These are phyloP conservation scores for Calonectria pseudoturangicola DNA, from an alignment of 2,329 filamentous ascomycete genomes.

Conservation along the genomic window DNA sequence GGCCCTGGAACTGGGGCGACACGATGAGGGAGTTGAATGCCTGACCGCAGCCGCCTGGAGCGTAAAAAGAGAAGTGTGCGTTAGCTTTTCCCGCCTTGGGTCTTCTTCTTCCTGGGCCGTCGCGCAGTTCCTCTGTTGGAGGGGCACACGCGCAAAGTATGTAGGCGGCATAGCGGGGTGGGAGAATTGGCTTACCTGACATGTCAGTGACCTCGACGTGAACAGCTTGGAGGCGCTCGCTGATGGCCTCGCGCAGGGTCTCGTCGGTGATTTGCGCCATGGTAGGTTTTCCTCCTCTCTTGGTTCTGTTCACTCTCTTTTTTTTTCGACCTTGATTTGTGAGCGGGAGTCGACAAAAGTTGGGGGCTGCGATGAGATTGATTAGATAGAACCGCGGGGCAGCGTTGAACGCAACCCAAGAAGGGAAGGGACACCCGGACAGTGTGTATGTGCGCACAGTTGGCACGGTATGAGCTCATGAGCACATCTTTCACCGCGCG, in stretches of 20 bases:
- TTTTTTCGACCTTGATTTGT: conserved; percentile 7
- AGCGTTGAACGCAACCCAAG: conserved; percentile 34
- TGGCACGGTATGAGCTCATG: conserved; percentile 61
- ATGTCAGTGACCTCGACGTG: conserved; percentile 94
- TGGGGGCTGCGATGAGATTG: conserved; percentile 57
- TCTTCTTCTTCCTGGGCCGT: background rate
- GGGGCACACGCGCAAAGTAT: conserved; percentile 10
- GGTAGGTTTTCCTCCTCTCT: conserved; percentile 31
- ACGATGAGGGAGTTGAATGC: conserved; percentile 77
- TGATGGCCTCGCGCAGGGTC: conserved; percentile 80
- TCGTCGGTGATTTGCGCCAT: conserved; percentile 83
- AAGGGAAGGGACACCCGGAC: conserved; percentile 34
- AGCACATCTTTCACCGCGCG: conserved; percentile 38
- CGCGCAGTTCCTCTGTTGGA: conserved; percentile 4
- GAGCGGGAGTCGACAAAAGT: conserved; percentile 29
- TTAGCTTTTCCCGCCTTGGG: background rate
- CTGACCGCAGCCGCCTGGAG: conserved; percentile 76
- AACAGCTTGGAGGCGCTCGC: conserved; percentile 80
- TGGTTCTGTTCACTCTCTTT: background rate
- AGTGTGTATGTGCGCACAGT: conserved; percentile 38
- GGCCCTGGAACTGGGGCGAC: conserved; percentile 80
- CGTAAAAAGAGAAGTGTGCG: background rate
- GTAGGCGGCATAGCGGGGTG: conserved; percentile 34
- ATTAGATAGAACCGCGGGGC: conserved; percentile 60
- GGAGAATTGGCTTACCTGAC: conserved; percentile 78